Evolutionary conservation across 345 rosid genomes (phyloP).

Genomic region (Hibiscus syriacus): DNA sequence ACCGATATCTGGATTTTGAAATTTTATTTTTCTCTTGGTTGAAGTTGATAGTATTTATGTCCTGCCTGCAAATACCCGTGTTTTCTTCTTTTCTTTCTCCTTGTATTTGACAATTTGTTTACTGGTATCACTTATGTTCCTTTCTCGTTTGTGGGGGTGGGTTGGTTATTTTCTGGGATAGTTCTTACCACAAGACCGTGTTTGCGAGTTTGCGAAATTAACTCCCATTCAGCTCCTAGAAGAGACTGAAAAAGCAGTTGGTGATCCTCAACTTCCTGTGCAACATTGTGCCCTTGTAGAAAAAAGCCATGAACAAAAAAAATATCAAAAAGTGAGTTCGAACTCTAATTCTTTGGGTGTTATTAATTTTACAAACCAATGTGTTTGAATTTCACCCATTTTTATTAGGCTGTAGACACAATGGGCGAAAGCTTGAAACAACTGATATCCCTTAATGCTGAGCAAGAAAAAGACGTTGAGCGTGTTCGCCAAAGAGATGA

Average conservation of each 20-base stretch:
- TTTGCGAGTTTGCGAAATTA: conserved; percentile 90
- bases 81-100: conserved; percentile 4
- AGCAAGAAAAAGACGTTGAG: conserved; percentile 87
- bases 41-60: not conserved
- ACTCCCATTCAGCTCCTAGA: conserved; percentile 88
- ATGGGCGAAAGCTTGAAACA: conserved; percentile 73
- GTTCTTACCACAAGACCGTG: conserved; percentile 92
- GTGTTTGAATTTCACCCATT: not conserved
- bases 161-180: conserved; percentile 12
- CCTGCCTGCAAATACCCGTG: not conserved
- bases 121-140: not conserved
- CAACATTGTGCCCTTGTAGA: conserved; percentile 67
- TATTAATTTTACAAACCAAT: not conserved
- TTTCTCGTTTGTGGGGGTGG: not conserved
- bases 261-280: conserved; percentile 85
- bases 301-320: conserved; percentile 67
- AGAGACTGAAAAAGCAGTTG: conserved; percentile 97
- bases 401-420: conserved; percentile 54
- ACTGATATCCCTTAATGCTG: conserved; percentile 62
- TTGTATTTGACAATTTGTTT: not conserved
- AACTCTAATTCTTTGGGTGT: not conserved
- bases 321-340: conserved; percentile 43
- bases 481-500: conserved; percentile 77
- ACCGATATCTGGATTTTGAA: not conserved
- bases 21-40: not conserved